These are phyloP conservation scores for Neofusicoccum sp. DNA, from an alignment of 2,329 filamentous ascomycete species.

Conservation along the genomic window DNA sequence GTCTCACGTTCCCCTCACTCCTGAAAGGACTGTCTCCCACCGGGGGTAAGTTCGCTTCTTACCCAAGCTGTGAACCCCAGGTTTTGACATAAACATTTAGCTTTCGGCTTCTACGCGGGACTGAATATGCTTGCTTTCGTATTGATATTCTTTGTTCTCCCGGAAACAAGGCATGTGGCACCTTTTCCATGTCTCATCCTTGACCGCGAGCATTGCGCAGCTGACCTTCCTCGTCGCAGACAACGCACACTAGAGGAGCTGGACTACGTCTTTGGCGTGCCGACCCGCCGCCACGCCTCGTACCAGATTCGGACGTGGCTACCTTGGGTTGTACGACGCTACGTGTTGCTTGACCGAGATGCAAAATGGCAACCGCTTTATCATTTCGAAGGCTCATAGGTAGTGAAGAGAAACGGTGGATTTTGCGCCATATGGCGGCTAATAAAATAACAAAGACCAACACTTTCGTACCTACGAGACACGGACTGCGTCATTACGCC, in stretches of 20 bases:
- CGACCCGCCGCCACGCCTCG: constrained; percentile 39
- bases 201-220: constrained; percentile 65
- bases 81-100: too few relatives aligned
- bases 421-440: too few relatives aligned
- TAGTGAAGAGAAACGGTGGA: too few relatives aligned
- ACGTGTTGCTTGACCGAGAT: constrained; percentile 39
- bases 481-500: too few relatives aligned
- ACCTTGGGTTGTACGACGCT: constrained; percentile 48
- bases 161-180: constrained; percentile 35
- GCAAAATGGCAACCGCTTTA: constrained; percentile 37
- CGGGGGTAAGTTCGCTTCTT: too few relatives aligned
- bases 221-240: constrained; percentile 52
- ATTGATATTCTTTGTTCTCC: constrained; percentile 63
- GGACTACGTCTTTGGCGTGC: constrained; percentile 51
- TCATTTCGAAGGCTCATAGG: constrained; percentile 28
- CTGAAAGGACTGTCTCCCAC: constrained; percentile 50
- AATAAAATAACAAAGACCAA: too few relatives aligned
- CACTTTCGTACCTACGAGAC: too few relatives aligned
- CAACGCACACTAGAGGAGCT: constrained; percentile 49
- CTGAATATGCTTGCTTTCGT: constrained; percentile 59
- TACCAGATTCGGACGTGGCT: constrained; percentile 41
- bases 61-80: too few relatives aligned
- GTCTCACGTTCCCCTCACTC: constrained; percentile 62
- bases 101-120: constrained; percentile 61
- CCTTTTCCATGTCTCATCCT: constrained; percentile 30